Percentiles rank a stretch among this genome's conserved stretches.
These are phyloP conservation scores for Chaetomiaceae sp. DNA, from an alignment of 2,329 filamentous ascomycete genomes.

Conservation along the genomic window DNA sequence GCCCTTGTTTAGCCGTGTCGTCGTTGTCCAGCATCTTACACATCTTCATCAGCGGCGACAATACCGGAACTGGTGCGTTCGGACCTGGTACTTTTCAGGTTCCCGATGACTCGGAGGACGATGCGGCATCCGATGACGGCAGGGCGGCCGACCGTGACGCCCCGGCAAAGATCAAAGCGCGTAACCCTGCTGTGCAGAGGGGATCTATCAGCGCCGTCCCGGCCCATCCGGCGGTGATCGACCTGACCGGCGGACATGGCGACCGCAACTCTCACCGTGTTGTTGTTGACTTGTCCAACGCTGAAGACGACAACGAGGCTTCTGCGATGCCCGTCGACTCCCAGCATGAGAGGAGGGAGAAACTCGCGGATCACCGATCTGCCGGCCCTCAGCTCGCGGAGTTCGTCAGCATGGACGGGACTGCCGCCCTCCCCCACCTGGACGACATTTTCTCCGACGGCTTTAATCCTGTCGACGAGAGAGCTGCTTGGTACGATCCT, in stretches of 20 bases:
- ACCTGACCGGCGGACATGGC: conserved; percentile 14
- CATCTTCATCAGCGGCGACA: conserved; percentile 2
- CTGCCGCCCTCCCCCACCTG: background rate
- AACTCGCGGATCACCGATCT: background rate
- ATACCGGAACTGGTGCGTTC: background rate
- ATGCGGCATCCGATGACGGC: conserved; percentile 19
- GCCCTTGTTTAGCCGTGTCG: background rate
- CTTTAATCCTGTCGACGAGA: background rate
- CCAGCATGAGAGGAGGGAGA: background rate
- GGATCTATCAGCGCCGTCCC: background rate
- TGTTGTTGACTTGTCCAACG: conserved; percentile 20
- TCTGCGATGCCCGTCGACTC: background rate
- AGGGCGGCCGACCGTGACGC: conserved; percentile 13
- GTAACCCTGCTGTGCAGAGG: background rate
- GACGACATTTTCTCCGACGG: background rate
- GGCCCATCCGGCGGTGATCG: conserved; percentile 10
- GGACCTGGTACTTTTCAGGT: conserved; percentile 25
- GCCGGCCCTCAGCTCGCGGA: background rate
- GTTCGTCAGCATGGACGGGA: background rate
- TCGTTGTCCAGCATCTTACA: background rate
- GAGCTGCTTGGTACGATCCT: background rate
- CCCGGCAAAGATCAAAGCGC: background rate
- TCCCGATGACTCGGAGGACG: conserved; percentile 27
- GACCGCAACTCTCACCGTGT: background rate
- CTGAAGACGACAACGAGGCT: background rate